Evolutionary conservation across 495 filamentous ascomycete genomes (phyloP).

Genomic region (Penicillium herquei): DNA sequence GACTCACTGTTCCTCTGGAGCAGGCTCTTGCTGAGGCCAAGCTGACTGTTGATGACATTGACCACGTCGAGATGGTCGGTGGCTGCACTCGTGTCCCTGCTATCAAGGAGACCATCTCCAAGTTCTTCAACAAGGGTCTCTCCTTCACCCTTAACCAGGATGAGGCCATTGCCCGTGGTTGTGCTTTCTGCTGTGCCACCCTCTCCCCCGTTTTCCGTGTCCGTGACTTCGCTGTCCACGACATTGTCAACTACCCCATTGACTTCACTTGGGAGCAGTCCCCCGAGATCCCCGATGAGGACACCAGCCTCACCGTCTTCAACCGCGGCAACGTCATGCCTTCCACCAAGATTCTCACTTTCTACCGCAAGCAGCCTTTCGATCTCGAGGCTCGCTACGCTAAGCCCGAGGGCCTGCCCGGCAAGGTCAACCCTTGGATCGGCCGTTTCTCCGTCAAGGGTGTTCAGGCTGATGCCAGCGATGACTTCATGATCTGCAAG

Average conservation of each 20-base stretch:
- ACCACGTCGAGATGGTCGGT: conserved; percentile 90
- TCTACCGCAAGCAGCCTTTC: conserved; percentile 98
- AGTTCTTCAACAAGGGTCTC: conserved; percentile 87
- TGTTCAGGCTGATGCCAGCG: conserved; percentile 79
- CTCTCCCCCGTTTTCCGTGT: conserved; percentile 98
- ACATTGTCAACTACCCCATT: conserved; percentile 97
- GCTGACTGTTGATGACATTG: conserved; percentile 87
- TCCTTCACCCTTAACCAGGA: conserved; percentile 99
- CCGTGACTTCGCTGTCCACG: conserved; percentile 94
- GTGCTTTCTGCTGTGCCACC: conserved; percentile 97
- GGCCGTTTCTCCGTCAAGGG: conserved; percentile 93
- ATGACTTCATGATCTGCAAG: conserved; percentile 99
- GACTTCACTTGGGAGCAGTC: conserved; percentile 99
- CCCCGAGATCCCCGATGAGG: conserved; percentile 96
- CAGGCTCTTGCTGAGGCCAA: conserved; percentile 89
- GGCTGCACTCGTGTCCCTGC: conserved; percentile 92
- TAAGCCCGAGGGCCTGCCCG: conserved; percentile 83
- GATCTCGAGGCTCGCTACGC: conserved; percentile 94
- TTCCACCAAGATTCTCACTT: conserved; percentile 98
- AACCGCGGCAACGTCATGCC: conserved; percentile 97
- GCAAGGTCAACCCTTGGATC: conserved; percentile 91
- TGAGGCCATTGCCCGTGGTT: conserved; percentile 93
- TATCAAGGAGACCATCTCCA: conserved; percentile 84
- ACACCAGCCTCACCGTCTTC: conserved; percentile 96
- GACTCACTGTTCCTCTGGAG: conserved; percentile 72